Evolutionary conservation across 2,329 filamentous ascomycete species (phyloP).

Genomic region (Aureobasidium sp.): DNA sequence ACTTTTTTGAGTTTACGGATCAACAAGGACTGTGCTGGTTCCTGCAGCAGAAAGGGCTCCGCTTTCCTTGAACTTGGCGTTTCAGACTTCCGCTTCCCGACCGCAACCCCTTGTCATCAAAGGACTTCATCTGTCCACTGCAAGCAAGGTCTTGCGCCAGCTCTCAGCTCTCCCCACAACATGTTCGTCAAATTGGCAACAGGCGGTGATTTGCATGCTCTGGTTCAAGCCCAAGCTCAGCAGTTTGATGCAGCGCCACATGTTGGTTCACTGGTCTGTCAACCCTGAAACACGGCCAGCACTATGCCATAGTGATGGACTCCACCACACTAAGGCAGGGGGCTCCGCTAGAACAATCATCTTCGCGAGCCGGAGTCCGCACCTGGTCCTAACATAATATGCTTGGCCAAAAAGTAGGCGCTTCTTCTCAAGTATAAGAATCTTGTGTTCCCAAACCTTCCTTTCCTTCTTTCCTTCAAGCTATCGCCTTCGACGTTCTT

Average conservation of each 20-base stretch:
- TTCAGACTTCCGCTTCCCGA: constrained; percentile 10
- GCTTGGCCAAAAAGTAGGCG: neutral
- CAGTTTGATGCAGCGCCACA: neutral
- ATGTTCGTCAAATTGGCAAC: neutral
- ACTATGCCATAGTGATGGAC: constrained; percentile 8
- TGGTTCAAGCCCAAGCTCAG: constrained; percentile 1
- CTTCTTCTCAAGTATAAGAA: constrained; percentile 4
- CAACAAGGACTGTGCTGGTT: constrained; percentile 2
- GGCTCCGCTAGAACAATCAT: constrained; percentile 9
- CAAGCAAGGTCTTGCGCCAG: neutral
- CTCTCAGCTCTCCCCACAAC: neutral
- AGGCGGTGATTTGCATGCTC: constrained; percentile 7
- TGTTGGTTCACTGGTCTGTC: constrained; percentile 4
- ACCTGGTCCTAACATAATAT: neutral
- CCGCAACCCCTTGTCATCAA: constrained; percentile 6
- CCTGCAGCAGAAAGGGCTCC: constrained; percentile 6
- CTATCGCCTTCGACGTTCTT: constrained; percentile 13
- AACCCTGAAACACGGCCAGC: constrained; percentile 5
- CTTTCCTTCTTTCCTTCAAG: neutral
- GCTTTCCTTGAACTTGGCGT: constrained; percentile 11
- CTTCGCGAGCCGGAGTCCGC: neutral
- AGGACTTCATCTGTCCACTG: constrained; percentile 4
- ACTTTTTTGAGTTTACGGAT: constrained; percentile 8
- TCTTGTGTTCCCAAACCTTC: constrained; percentile 1
- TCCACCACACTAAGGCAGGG: constrained; percentile 15